A percentile compares a stretch with the other conserved stretches of the same genome.
phyloP scores from a whole-genome alignment of 2,329 filamentous ascomycete genomes.

The Daldinia sp. region DNA sequence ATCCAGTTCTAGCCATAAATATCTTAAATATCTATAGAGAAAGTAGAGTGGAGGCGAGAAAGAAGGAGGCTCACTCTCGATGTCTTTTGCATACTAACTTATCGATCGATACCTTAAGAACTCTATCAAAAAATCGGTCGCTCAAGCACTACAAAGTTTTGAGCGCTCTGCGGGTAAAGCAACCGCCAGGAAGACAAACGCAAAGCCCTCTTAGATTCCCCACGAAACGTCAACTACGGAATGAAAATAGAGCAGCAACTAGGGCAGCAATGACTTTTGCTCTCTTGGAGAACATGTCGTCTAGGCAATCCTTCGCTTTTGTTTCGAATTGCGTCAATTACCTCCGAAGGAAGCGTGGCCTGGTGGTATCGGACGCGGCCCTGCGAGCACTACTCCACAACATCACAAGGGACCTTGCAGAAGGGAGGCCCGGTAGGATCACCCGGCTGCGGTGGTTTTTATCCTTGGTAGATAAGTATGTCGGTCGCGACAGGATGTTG shows the following conservation, averaged over 20 bases:
- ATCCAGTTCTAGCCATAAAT: constrained; percentile 45
- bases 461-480: constrained; percentile 47
- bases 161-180: constrained; percentile 33
- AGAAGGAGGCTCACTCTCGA: not conserved
- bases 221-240: constrained; percentile 19
- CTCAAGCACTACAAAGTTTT: constrained; percentile 38
- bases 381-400: constrained; percentile 52
- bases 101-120: constrained; percentile 39
- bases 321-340: constrained; percentile 52
- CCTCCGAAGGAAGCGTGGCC: constrained; percentile 43
- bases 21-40: constrained; percentile 39
- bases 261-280: constrained; percentile 42
- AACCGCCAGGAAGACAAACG: not conserved
- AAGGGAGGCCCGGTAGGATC: constrained; percentile 52
- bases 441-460: constrained; percentile 55
- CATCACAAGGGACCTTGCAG: constrained; percentile 53
- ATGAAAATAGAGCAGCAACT: constrained; percentile 31
- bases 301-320: constrained; percentile 47
- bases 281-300: constrained; percentile 41
- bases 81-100: constrained; percentile 45
- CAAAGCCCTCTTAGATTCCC: not conserved
- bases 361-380: constrained; percentile 43
- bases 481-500: constrained; percentile 47
- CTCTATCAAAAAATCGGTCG: constrained; percentile 32
- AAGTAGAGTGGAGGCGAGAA: constrained; percentile 13